A percentile compares a stretch with the other conserved stretches of the same genome.
These are phyloP conservation scores for Craterostigma plantagineum DNA, from an alignment of 257 asterid genomes.

Conservation along the genomic window DNA sequence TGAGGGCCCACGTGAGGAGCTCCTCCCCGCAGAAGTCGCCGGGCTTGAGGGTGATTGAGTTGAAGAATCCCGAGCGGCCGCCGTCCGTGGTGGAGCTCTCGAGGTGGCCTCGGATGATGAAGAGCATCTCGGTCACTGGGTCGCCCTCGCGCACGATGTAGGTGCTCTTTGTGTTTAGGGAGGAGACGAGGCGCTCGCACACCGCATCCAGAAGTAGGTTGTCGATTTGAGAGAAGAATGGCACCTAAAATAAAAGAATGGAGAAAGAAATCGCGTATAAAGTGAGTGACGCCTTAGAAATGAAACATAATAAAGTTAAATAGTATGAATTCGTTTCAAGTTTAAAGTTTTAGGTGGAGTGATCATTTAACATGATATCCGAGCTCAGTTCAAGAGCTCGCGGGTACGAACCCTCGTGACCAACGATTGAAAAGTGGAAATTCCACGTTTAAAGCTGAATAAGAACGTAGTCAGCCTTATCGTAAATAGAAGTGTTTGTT, in stretches of 20 bases:
- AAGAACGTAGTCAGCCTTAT: no score
- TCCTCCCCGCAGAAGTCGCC: constrained; percentile 6
- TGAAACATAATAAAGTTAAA: no score
- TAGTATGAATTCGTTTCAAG: no score
- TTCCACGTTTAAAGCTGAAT: no score
- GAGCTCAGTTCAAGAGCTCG: no score
- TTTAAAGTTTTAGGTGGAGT: no score
- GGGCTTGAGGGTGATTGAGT: constrained; percentile 3
- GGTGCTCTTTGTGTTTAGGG: constrained; percentile 60
- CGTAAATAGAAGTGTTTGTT: no score
- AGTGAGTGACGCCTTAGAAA: no score
- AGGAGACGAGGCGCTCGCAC: constrained; percentile 74
- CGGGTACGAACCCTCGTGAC: no score
- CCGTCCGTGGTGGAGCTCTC: constrained; percentile 65
- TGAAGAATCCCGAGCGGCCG: constrained; percentile 4
- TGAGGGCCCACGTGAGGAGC: constrained; percentile 4
- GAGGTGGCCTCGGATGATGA: constrained; percentile 68
- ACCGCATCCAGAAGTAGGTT: constrained; percentile 76
- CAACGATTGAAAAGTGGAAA: no score
- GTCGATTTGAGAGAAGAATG: constrained; percentile 91
- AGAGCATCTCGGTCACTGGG: constrained; percentile 75
- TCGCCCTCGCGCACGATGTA: constrained; percentile 74
- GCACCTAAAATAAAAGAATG: constrained; percentile 22
- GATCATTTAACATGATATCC: no score
- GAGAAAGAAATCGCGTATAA: no score